Evolutionary conservation across 371 early-diverging fungal genomes (phyloP).

Genomic region (Phascolomyces articulosus): DNA sequence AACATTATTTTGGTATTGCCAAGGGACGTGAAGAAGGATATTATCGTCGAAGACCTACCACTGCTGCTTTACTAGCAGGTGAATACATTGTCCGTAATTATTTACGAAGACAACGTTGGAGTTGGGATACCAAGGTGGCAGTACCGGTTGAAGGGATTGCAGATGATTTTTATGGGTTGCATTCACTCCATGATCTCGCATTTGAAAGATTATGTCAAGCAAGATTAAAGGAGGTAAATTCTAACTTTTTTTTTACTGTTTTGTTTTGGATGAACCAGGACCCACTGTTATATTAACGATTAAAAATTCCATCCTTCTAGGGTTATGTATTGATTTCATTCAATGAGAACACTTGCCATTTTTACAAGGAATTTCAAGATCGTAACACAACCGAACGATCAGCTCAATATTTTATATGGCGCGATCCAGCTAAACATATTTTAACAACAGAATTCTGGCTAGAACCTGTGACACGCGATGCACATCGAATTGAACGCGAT

Average conservation of each 20-base stretch:
- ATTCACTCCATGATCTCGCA: constrained; percentile 58
- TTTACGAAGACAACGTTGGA: constrained; percentile 60
- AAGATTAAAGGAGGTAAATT: constrained; percentile 60
- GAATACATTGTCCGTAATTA: constrained; percentile 60
- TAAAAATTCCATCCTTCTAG: too few species aligned
- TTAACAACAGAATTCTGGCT: constrained; percentile 76
- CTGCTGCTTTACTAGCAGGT: constrained; percentile 17
- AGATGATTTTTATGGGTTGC: neutral
- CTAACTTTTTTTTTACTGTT: too few species aligned
- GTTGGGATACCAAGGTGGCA: constrained; percentile 61
- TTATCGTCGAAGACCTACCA: constrained; percentile 17
- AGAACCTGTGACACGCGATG: constrained; percentile 58
- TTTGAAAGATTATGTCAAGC: constrained; percentile 65
- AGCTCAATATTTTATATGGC: constrained; percentile 67
- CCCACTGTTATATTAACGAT: too few species aligned
- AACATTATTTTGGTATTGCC: constrained; percentile 23
- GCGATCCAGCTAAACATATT: constrained; percentile 49
- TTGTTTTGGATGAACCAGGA: too few species aligned
- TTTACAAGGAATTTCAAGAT: constrained; percentile 62
- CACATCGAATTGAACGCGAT: neutral
- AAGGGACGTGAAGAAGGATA: neutral
- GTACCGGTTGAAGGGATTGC: neutral
- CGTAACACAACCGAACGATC: constrained; percentile 33
- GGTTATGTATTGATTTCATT: constrained; percentile 60
- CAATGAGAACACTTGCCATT: constrained; percentile 48